These are phyloP conservation scores for Przewalskia tangutica DNA, from an alignment of 257 asterid species.

Conservation along the genomic window DNA sequence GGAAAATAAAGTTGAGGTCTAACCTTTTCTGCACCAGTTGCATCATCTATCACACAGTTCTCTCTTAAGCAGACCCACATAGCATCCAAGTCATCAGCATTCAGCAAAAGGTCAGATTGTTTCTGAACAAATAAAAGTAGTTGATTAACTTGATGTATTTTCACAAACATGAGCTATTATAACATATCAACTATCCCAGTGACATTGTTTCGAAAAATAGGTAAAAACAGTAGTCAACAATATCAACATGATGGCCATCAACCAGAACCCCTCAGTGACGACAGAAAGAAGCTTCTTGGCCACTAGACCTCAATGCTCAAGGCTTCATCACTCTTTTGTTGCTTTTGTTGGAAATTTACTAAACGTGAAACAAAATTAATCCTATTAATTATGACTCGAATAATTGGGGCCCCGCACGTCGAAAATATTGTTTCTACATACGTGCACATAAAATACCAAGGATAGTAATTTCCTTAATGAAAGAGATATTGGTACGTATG, in stretches of 20 bases:
- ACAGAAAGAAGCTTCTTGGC: background rate
- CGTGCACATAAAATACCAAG: no score
- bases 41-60: constrained; percentile 98
- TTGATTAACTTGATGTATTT: background rate
- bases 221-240: background rate
- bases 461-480: no score
- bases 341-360: no score
- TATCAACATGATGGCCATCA: background rate
- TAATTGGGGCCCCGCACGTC: no score
- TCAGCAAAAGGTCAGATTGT: constrained; percentile 95
- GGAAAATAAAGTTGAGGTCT: background rate
- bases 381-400: no score
- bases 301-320: background rate
- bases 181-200: background rate
- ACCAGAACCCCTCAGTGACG: background rate
- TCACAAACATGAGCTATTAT: background rate
- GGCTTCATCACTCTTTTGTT: no score
- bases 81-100: constrained; percentile 99
- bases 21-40: constrained; percentile 99
- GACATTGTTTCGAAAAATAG: background rate
- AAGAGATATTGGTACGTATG: no score
- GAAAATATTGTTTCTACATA: no score
- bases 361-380: no score
- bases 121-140: constrained; percentile 41
- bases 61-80: constrained; percentile 99